Evolutionary conservation across 305 asterid genomes (phyloP), one percentile per base, ranked within the genome.

Genomic region (Rubia peregrina): DNA sequence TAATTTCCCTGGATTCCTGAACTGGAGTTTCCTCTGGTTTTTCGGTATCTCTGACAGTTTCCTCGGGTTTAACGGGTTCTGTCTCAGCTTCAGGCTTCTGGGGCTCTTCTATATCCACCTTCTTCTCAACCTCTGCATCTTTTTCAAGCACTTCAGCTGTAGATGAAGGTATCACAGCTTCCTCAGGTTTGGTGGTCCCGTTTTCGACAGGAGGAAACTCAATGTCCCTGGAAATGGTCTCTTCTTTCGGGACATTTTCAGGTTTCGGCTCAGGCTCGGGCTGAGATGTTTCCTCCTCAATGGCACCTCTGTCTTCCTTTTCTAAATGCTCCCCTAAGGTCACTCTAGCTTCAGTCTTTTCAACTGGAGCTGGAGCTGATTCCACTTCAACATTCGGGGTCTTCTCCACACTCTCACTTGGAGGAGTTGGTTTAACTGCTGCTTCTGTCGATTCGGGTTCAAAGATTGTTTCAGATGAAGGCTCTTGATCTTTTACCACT

Each of bases 141-240:
- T 76, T 76, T 36, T 19, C 22, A 0, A 24, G 30, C 38, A n/a
- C 9, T 51, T 78, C 83, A 53, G 53, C 57, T 10, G 75, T 41
- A 68, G 74, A 16, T 16, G 19, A 22, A 19, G 62, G 3, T 3
- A 56, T 49, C 60, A 38, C 68, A 0, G 67, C 61, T 73, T 74
- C 83, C 12, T 75, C 76, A 6, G 22, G 57, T 51, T 71, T 61
- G 10, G 42, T 40, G 17, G 33, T 69, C n/a, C 63, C 84, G 62
- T 59, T 73, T 42, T 77, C 83, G 9, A 61, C 68, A 11, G 62
- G 65, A 30, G 76, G 79, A 53, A 48, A 61, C 60, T 80, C 79
- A 69, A 73, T 64, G 42, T 76, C 85, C 76, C 76, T 79, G 19
- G 86, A 68, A 21, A 73, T 57, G 33, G 75, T 80, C 61, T 80